These are phyloP conservation scores for Achaetomiella virescens DNA, from an alignment of 495 filamentous ascomycete species.

Conservation along the genomic window DNA sequence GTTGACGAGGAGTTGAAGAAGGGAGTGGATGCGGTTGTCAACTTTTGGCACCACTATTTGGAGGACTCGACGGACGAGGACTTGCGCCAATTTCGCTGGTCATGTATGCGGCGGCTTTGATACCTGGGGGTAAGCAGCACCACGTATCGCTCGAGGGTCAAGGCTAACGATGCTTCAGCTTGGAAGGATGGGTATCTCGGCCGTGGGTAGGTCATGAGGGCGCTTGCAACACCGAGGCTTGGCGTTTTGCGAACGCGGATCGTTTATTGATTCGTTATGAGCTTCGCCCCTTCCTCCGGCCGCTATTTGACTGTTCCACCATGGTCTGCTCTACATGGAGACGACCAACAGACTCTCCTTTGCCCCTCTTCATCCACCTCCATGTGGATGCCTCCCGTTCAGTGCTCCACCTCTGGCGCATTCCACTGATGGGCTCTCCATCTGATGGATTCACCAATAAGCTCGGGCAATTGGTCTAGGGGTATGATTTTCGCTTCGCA, in stretches of 20 bases:
- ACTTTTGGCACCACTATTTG: slow-evolving; percentile 49
- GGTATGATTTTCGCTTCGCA: slow-evolving; percentile 21
- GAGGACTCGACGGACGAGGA: slow-evolving; percentile 40
- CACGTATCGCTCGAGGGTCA: background rate
- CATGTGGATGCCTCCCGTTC: too few species aligned
- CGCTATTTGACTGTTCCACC: too few species aligned
- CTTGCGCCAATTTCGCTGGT: slow-evolving; percentile 52
- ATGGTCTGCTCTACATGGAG: too few species aligned
- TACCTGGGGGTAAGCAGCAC: slow-evolving; percentile 52
- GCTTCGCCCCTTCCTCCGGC: too few species aligned
- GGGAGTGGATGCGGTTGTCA: slow-evolving; percentile 42
- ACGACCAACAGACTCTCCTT: too few species aligned
- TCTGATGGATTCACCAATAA: background rate
- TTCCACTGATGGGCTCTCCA: too few species aligned
- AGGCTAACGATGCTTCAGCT: slow-evolving; percentile 13
- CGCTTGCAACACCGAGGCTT: too few species aligned
- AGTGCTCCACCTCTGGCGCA: too few species aligned
- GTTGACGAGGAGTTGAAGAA: slow-evolving; percentile 35
- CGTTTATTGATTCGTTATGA: too few species aligned
- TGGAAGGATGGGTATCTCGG: slow-evolving; percentile 16
- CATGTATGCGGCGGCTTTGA: slow-evolving; percentile 61
- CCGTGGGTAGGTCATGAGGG: background rate
- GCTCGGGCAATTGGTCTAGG: slow-evolving; percentile 15
- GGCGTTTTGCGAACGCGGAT: too few species aligned
- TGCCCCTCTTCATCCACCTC: too few species aligned